Conservation (phyloP, 2,329 filamentous ascomycete species). For the Fusarium hainanense region DNA sequence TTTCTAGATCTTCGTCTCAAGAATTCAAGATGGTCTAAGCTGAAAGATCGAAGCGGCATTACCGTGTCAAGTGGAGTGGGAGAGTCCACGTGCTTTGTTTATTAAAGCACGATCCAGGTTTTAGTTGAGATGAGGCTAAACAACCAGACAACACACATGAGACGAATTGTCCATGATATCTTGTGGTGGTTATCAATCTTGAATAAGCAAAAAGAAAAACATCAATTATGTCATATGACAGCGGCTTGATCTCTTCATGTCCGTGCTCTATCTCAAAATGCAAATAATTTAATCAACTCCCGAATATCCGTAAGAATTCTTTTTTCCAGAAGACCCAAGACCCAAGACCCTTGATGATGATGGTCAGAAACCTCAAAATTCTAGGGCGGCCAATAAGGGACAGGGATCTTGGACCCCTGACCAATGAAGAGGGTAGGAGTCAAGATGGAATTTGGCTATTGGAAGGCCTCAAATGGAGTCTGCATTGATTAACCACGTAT, state of each 20-base stretch:
- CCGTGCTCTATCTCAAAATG: constrained; percentile 7
- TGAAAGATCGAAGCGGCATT: constrained; percentile 7
- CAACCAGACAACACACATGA: not conserved
- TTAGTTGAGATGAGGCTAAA: constrained; percentile 1
- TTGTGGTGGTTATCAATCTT: not conserved
- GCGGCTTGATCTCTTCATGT: constrained; percentile 14
- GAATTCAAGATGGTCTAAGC: not conserved
- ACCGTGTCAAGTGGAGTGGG: constrained; percentile 3
- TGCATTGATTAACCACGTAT: constrained; percentile 11
- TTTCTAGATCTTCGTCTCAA: not conserved
- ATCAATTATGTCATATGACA: constrained; percentile 12
- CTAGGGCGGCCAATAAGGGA: constrained; percentile 43
- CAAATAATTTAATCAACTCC: not conserved
- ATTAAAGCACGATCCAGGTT: constrained; percentile 14
- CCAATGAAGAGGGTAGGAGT: constrained; percentile 36
- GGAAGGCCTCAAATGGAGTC: constrained; percentile 28
- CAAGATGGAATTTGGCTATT: constrained; percentile 5
- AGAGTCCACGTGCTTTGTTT: not conserved
- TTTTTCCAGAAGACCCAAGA: constrained; percentile 11
- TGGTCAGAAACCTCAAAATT: constrained; percentile 17
- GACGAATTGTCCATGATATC: not conserved
- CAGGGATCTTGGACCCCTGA: constrained; percentile 6
- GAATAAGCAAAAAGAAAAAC: not conserved
- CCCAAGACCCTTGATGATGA: constrained; percentile 2
- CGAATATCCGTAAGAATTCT: constrained; percentile 6